Evolutionary conservation across 768 basidiomycete species (phyloP).

Genomic region (Ephemerocybe angulata): DNA sequence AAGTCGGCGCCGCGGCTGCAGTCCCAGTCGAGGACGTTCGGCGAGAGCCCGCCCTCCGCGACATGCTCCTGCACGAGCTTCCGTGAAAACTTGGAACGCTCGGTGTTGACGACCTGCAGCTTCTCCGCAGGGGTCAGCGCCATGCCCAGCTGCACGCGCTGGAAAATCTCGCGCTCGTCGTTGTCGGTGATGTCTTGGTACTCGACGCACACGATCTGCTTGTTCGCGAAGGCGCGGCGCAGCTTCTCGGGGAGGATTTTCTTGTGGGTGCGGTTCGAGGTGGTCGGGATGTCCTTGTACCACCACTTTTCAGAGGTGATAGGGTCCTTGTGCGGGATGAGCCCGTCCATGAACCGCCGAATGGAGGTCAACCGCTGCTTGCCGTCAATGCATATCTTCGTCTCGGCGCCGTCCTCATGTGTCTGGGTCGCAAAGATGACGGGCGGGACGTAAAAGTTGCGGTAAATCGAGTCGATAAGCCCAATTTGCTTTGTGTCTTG

Average conservation of each 20-base stretch:
- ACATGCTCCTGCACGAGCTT: constrained; percentile 47
- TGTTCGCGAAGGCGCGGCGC: constrained; percentile 59
- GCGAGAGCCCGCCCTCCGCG: constrained; percentile 30
- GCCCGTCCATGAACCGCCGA: constrained; percentile 43
- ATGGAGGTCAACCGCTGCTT: constrained; percentile 81
- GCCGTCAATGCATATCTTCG: constrained; percentile 71
- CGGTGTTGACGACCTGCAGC: constrained; percentile 60
- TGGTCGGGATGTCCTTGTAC: constrained; percentile 26
- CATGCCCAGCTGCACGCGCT: constrained; percentile 79
- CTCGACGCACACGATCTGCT: constrained; percentile 81
- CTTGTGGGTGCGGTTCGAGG: constrained; percentile 16
- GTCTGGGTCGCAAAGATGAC: constrained; percentile 62
- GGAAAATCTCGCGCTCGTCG: constrained; percentile 65
- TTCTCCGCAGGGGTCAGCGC: constrained; percentile 74
- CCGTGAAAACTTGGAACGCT: constrained; percentile 58
- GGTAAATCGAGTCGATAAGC: constrained; percentile 73
- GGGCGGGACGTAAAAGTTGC: constrained; percentile 64
- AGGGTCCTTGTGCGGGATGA: constrained; percentile 46
- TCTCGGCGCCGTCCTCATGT: constrained; percentile 60
- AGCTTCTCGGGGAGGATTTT: constrained; percentile 51
- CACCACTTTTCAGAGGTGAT: constrained; percentile 50
- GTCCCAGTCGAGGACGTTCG: constrained; percentile 46
- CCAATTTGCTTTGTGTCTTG: constrained; percentile 69
- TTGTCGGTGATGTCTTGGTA: constrained; percentile 55
- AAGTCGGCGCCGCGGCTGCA: constrained; percentile 49